Base-by-base conservation (phyloP, 1,284 basidiomycete species). In the Ustilago bromivora region DNA sequence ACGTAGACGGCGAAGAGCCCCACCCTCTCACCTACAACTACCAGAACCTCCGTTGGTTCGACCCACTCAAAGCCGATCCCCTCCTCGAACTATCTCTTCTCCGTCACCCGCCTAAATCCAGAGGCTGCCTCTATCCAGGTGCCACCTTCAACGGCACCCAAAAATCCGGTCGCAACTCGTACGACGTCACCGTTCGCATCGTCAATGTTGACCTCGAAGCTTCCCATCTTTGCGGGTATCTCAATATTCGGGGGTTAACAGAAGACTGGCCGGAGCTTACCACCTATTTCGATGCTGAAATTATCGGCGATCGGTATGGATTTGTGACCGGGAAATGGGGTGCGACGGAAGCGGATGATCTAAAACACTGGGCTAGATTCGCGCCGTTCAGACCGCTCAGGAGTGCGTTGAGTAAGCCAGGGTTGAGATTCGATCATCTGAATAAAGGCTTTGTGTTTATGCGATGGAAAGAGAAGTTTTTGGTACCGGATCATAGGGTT, bases 391-490 rank as follows among this genome's bases (percentile, higher is more conserved):
- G 70, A 13, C 71, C 76, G 41, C 59, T 84, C n/a, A 57, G 71
- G 4, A 51, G 57, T 3, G 65, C 60, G 7, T 67, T 84, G 5
- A 61, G 46, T 13, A 72, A 77, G 32, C 76, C 79, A 2, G 76
- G 73, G 9, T 59, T 76, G 55, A 52, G 66, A 9, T 84, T 83
- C 61, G 73, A 83, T 35, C 80, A 82, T 38, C 35, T 74, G 40
- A 80, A 78, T 56, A 79, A 84, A 54, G 78, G 75, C 2, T 89
- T 88, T 67, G 84, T 89, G 35, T 98, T 98, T 86, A 95, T 98
- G 92, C 89, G 96, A 68, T 97, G 95, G 93, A 98, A 98, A 88
- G 96, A 98, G 87, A 90, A 92, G 81, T 98, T 98, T 87, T 88
- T 98, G 67, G 94, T 98, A 13, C 96, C 96, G 10, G 94, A 96